Base-by-base conservation (phyloP, 1,139 yeast genomes). In the Saccharomycopsis hybrid region DNA sequence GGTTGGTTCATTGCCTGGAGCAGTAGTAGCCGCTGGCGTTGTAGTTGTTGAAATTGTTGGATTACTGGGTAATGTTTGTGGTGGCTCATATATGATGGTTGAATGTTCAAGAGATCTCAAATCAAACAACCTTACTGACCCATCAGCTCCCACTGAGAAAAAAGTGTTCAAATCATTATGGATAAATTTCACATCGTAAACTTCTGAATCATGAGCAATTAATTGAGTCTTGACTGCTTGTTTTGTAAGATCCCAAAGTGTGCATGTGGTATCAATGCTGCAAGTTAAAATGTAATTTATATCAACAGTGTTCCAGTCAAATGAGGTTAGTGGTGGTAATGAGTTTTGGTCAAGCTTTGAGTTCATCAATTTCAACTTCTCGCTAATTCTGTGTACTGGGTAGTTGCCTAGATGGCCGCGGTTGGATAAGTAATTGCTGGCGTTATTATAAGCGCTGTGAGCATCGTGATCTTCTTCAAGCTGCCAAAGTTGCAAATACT, bases 181-280 rank as follows among this genome's bases (percentile, higher is more conserved):
- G 47, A 89, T 71, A 65, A 89, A 92, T 57, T 86, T 78, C 27
- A 90, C 97, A 64, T 92, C 98, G 64, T 82, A 88, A 3, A 92
- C 98, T 65, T 90, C 97, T 54, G 85, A 81, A 63, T 92, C 98
- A 65, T 92, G 98, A 0, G 98, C 98, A 58, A 92, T 92, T 48
- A 92, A 72, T 67, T 92, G 97, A 1, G 98, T 90, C 62, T 85
- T 85, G 25, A 95, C 95, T 30, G 77, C 73, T n/a, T 86, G 87
- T 3, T 76, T 65, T 48, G 73, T 76, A 42, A 88, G 68, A 65
- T 92, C 97, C 97, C 98, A 92, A 2, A 89, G 82, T 0, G 97
- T 90, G 66, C 98, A 92, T 0, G 98, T 92, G 1, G 98, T 92
- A 66, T 92, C 98, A 8, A 92, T 88, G 32, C 94, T 82, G 54